Evolutionary conservation across 805 yeast genomes (phyloP).

Genomic region (Nakazawaea populi): DNA sequence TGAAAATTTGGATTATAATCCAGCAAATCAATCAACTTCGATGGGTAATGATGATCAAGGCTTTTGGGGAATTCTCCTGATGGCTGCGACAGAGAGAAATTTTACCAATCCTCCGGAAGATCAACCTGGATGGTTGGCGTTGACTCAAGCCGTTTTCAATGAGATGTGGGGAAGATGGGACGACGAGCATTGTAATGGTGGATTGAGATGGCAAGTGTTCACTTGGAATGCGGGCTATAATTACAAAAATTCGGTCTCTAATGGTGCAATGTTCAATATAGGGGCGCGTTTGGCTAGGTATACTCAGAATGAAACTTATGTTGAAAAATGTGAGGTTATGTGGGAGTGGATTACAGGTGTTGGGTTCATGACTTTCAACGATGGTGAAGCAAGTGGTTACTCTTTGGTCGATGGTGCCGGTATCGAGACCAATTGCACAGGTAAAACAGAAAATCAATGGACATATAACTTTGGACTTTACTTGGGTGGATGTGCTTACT

Average conservation of each 20-base stretch:
- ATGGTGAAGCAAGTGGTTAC: conserved; percentile 25
- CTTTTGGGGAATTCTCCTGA: conserved; percentile 92
- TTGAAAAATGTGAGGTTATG: conserved; percentile 65
- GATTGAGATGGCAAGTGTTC: conserved; percentile 94
- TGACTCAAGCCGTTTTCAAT: conserved; percentile 87
- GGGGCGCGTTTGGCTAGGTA: conserved; percentile 85
- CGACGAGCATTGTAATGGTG: conserved; percentile 66
- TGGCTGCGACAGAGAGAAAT: conserved; percentile 88
- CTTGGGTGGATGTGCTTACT: conserved; percentile 73
- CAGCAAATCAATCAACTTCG: conserved; percentile 80
- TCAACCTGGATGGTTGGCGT: conserved; percentile 70
- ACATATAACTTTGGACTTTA: conserved; percentile 80
- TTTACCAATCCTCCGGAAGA: conserved; percentile 62
- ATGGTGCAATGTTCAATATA: conserved; percentile 82
- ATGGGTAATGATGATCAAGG: conserved; percentile 99
- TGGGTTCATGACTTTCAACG: conserved; percentile 37
- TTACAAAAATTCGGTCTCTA: conserved; percentile 88
- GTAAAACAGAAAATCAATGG: conserved; percentile 64
- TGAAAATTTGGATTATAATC: conserved; percentile 71
- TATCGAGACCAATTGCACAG: conserved; percentile 53
- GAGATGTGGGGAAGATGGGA: conserved; percentile 94
- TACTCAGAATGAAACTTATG: conserved; percentile 68
- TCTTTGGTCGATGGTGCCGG: conserved; percentile 67
- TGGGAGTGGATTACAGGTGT: conserved; percentile 75
- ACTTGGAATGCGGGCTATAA: conserved; percentile 92